Base-by-base conservation (phyloP, 2,329 filamentous ascomycete species). In the Fusarium beomiforme region DNA sequence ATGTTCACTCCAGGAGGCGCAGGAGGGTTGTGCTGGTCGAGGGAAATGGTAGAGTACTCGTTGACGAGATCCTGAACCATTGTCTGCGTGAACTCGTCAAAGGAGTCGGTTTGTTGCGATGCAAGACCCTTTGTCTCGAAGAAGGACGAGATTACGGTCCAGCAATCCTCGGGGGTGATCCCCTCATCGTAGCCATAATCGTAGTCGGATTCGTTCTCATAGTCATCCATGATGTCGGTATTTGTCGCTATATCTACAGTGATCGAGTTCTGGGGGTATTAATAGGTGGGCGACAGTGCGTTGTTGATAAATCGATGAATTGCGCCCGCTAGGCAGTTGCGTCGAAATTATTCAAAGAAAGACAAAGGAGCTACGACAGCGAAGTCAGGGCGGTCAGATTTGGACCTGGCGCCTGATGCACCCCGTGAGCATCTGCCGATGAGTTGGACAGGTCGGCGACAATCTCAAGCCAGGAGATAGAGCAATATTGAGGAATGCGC, bases 121-220 rank as follows among this genome's bases (percentile, higher is more conserved):
- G 97, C 96, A 34, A 99, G 88, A 77, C 96, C 95, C 83, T 98
- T 99, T 70, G 91, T 89, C 76, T 98, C 94, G 84, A 99, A 99
- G 86, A 98, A 98, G 13, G 96, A 93, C 61, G 93, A 94, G 80
- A 99, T 98, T 78, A 98, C 95, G 72, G 92, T 93, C 96, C 97
- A 99, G 86, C 94, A 98, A 83, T 99, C 97, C 85, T 98, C 96
- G 67, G 95, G 93, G 29, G 95, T 97, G 84, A 98, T 97, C 75
- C 86, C 86, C 66, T 87, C 89, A 37, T 89, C 90, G 69, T 92
- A 90, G 64, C 88, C 89, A 76, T 92, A 92, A 67, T 91, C 91
- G 79, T 94, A 93, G 70, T 90, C 88, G 80, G 84, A 87, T 14
- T 84, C 83, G 51, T 87, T 84, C 59, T 88, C 87, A 81, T 89